Percentiles rank a stretch among this genome's conserved stretches.
These are phyloP conservation scores for Polytrichum formosum DNA, from an alignment of 225 moss, liverwort and hornwort species.

Conservation along the genomic window DNA sequence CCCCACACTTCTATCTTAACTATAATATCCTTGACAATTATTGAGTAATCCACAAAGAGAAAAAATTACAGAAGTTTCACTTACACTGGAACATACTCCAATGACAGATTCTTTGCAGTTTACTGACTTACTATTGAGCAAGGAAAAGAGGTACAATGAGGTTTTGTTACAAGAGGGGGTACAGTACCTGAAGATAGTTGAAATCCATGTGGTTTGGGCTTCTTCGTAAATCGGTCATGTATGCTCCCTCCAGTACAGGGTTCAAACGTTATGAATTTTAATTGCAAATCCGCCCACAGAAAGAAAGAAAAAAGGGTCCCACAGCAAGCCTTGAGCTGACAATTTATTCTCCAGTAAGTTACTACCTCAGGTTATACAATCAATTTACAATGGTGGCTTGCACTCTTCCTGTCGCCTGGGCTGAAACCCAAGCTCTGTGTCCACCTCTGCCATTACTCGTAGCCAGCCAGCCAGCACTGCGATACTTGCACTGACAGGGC, in stretches of 20 bases:
- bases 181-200: conserved; percentile 81
- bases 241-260: conserved; percentile 21
- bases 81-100: too few species aligned
- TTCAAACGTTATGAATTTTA: conserved; percentile 7
- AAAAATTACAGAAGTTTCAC: too few species aligned
- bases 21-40: too few species aligned
- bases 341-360: background rate
- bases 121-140: too few species aligned
- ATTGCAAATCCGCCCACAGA: too few species aligned
- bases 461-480: conserved; percentile 25
- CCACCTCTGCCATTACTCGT: conserved; percentile 19
- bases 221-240: conserved; percentile 64
- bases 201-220: conserved; percentile 90
- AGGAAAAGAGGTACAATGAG: too few species aligned
- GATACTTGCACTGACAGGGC: background rate
- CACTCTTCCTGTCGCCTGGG: conserved; percentile 11
- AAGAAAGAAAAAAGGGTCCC: background rate
- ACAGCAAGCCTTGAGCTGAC: conserved; percentile 11
- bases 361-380: conserved; percentile 1
- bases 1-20: too few species aligned
- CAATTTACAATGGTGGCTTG: background rate
- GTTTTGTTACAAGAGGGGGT: conserved; percentile 1
- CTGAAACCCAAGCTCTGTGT: conserved; percentile 26
- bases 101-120: too few species aligned
- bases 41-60: too few species aligned